phyloP scores from a whole-genome alignment of 2,329 filamentous ascomycete species.

The Microcyclospora tardicrescens region DNA sequence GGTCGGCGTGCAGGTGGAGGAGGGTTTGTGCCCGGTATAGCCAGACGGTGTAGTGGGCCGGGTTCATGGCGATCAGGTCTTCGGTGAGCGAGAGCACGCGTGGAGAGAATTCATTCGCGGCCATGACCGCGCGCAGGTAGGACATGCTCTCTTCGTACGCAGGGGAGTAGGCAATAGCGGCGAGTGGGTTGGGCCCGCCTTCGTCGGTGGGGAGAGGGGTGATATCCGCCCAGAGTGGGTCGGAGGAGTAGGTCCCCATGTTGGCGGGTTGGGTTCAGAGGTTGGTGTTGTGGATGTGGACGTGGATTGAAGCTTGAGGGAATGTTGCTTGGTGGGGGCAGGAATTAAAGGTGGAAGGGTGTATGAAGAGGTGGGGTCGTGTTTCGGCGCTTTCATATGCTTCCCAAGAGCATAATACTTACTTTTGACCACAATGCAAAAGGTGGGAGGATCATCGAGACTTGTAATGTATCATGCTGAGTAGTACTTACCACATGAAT shows the following conservation, averaged over 20 bases:
- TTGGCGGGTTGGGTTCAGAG: neutral
- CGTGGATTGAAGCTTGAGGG: conserved; percentile 1
- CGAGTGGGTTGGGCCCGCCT: conserved; percentile 60
- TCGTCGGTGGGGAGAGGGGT: conserved; percentile 73
- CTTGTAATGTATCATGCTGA: too few species aligned
- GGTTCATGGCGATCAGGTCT: conserved; percentile 83
- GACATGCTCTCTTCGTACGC: conserved; percentile 87
- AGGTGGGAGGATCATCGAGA: too few species aligned
- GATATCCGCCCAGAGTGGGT: conserved; percentile 74
- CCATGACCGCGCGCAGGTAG: conserved; percentile 91
- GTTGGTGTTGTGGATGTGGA: conserved; percentile 7
- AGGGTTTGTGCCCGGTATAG: conserved; percentile 79
- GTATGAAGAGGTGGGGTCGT: too few species aligned
- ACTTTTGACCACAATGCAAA: too few species aligned
- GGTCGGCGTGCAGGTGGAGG: conserved; percentile 49
- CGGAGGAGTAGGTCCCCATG: conserved; percentile 43
- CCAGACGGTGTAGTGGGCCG: conserved; percentile 98
- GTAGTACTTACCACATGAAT: too few species aligned
- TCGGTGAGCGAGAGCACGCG: conserved; percentile 72
- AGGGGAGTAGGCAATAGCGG: conserved; percentile 81
- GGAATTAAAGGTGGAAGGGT: too few species aligned
- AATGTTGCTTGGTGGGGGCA: neutral
- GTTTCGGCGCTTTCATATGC: too few species aligned
- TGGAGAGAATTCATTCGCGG: conserved; percentile 66
- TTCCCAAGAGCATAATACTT: too few species aligned